Conservation (phyloP, 805 yeast genomes). For the Candida gorgasii region DNA sequence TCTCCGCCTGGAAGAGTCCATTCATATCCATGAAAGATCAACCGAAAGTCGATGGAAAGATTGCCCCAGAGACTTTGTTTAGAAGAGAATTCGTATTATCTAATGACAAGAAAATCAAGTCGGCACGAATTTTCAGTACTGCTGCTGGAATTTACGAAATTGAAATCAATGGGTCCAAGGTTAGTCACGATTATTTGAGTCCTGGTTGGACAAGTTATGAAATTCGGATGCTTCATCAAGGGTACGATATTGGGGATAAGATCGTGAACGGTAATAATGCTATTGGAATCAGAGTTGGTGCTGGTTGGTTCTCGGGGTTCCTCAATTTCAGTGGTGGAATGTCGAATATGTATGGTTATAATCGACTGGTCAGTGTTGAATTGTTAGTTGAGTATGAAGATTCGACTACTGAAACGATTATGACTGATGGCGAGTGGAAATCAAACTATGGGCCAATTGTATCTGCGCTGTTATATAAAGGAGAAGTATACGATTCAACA, state of each 20-base stretch:
- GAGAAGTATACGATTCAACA: constrained; percentile 24
- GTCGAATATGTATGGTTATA: constrained; percentile 20
- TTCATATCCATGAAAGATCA: background rate
- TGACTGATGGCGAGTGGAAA: constrained; percentile 21
- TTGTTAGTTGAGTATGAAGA: constrained; percentile 17
- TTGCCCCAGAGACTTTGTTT: background rate
- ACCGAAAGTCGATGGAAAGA: background rate
- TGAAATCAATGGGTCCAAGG: background rate
- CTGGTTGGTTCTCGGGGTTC: constrained; percentile 25
- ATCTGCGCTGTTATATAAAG: constrained; percentile 22
- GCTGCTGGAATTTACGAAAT: background rate
- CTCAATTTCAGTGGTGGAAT: constrained; percentile 24
- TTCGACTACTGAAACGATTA: constrained; percentile 11
- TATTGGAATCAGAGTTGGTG: constrained; percentile 16
- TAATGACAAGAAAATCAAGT: background rate
- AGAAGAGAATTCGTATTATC: background rate
- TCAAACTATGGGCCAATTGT: constrained; percentile 19
- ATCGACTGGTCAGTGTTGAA: constrained; percentile 18
- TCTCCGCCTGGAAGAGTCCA: background rate
- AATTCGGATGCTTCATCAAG: background rate
- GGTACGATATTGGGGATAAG: background rate
- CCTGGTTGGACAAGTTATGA: background rate
- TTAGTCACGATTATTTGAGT: background rate
- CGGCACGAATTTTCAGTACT: background rate
- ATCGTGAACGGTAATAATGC: too few species aligned